phyloP scores from a whole-genome alignment of 345 rosid genomes.

The Euphorbia pulcherrima region DNA sequence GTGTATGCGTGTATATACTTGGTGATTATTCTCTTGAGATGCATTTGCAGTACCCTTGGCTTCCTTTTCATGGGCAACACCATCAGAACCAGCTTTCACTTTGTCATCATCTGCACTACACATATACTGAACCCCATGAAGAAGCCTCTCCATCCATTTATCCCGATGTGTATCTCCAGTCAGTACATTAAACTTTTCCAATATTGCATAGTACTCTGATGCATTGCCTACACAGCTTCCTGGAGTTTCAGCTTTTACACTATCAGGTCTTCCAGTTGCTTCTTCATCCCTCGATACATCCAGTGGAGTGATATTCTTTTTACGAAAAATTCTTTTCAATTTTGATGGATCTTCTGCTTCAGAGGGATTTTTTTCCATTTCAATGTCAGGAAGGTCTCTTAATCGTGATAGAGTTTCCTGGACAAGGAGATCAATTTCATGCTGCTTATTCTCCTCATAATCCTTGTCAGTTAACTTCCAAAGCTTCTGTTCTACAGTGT shows the following conservation, averaged over 20 bases:
- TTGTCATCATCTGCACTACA: slow-evolving; percentile 50
- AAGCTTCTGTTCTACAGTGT: slow-evolving; percentile 54
- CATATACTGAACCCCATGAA: slow-evolving; percentile 63
- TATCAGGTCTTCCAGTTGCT: slow-evolving; percentile 37
- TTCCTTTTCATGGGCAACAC: slow-evolving; percentile 23
- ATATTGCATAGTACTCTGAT: slow-evolving; percentile 52
- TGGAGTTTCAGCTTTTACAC: slow-evolving; percentile 64
- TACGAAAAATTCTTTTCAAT: slow-evolving; percentile 45
- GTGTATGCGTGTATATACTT: slow-evolving; percentile 31
- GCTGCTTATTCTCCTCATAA: slow-evolving; percentile 64
- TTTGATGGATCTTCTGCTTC: slow-evolving; percentile 52
- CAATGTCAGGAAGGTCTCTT: slow-evolving; percentile 66
- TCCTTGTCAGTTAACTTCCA: slow-evolving; percentile 77
- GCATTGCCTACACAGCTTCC: slow-evolving; percentile 64
- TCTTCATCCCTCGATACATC: slow-evolving; percentile 83
- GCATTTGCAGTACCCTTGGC: slow-evolving; percentile 33
- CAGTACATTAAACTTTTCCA: slow-evolving; percentile 51
- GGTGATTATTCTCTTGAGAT: slow-evolving; percentile 41
- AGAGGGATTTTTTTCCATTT: slow-evolving; percentile 35
- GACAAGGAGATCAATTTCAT: slow-evolving; percentile 74
- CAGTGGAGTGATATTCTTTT: slow-evolving; percentile 51
- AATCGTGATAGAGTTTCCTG: slow-evolving; percentile 59
- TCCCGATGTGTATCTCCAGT: slow-evolving; percentile 81
- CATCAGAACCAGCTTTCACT: slow-evolving; percentile 41
- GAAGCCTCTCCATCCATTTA: slow-evolving; percentile 85